A percentile compares a stretch with the other conserved stretches of the same genome.
Evolutionary conservation across 768 basidiomycete genomes (phyloP).

Genomic region (Naganishia friedmannii): DNA sequence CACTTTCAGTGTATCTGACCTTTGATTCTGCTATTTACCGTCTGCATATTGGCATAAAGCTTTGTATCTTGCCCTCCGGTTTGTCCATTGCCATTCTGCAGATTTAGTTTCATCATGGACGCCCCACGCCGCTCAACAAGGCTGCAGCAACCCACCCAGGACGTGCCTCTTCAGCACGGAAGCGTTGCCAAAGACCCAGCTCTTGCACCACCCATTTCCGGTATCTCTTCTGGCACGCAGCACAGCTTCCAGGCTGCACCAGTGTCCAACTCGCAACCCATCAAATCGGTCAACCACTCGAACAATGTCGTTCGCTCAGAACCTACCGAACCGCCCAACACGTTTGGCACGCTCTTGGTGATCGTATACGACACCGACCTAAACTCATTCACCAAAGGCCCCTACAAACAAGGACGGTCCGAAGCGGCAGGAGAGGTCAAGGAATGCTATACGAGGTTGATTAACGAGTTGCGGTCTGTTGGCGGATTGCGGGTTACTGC

Average conservation of each 20-base stretch:
- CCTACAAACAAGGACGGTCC: slow-evolving; percentile 30
- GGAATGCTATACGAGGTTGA: slow-evolving; percentile 41
- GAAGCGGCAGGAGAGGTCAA: slow-evolving; percentile 38
- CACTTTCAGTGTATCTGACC: no score
- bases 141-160: neutral
- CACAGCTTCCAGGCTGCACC: neutral
- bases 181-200: neutral
- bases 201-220: slow-evolving; percentile 3
- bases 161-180: neutral
- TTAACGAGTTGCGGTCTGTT: slow-evolving; percentile 41
- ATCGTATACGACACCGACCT: slow-evolving; percentile 17
- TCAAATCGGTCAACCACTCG: neutral
- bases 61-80: neutral
- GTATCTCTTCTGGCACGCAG: neutral
- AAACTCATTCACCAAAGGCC: neutral
- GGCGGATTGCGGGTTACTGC: slow-evolving; percentile 45
- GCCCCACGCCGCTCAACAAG: slow-evolving; percentile 17
- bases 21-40: no score
- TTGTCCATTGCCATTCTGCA: neutral
- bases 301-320: neutral
- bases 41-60: neutral
- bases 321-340: slow-evolving; percentile 1
- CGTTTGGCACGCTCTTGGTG: slow-evolving; percentile 16
- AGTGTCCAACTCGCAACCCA: neutral
- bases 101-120: neutral